Conservation (phyloP, 2,329 filamentous ascomycete species). For the Claviceps digitariae region DNA sequence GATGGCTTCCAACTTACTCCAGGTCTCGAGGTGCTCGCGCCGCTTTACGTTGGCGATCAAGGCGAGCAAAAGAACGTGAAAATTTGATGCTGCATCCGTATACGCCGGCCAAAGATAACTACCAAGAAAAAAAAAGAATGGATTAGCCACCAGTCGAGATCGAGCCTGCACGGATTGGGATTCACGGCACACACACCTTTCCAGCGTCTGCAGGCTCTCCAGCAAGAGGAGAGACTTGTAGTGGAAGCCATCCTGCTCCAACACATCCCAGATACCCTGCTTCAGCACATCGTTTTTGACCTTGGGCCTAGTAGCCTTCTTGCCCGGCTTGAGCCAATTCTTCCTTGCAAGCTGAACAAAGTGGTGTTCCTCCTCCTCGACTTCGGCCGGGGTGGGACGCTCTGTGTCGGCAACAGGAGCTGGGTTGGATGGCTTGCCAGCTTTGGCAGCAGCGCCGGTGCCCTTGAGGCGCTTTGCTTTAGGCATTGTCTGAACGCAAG, state of each 20-base stretch:
- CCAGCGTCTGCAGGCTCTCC: conserved; percentile 81
- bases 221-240: conserved; percentile 67
- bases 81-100: conserved; percentile 75
- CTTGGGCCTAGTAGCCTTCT: conserved; percentile 49
- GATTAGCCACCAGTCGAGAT: neutral
- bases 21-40: conserved; percentile 74
- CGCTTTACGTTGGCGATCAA: conserved; percentile 80
- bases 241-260: conserved; percentile 70
- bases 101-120: conserved; percentile 95
- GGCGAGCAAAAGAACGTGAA: conserved; percentile 77
- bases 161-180: neutral
- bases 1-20: conserved; percentile 45
- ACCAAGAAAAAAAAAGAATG: neutral
- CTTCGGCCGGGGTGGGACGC: conserved; percentile 45
- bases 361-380: conserved; percentile 56
- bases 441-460: conserved; percentile 26
- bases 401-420: conserved; percentile 26
- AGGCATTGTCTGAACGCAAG: conserved; percentile 29
- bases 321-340: conserved; percentile 64
- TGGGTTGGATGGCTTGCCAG: conserved; percentile 19
- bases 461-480: conserved; percentile 46
- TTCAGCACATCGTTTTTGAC: conserved; percentile 79
- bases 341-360: conserved; percentile 69
- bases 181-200: conserved; percentile 45
- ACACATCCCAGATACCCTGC: conserved; percentile 72